Base-by-base conservation (phyloP, 1,284 basidiomycete genomes). In the Cystobasidiaceae sp. region DNA sequence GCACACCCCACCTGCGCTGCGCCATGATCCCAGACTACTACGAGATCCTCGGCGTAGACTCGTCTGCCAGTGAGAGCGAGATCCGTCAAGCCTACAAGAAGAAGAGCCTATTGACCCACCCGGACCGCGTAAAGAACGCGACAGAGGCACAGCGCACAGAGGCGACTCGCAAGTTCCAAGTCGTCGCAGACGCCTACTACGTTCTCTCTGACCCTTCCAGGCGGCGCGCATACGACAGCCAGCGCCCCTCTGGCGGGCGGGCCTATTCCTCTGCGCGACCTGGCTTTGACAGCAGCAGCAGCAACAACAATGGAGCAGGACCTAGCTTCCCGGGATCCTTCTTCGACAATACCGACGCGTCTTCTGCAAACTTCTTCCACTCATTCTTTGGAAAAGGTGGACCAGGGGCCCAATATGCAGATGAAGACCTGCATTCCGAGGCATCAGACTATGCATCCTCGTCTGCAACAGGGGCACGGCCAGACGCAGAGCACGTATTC, bases 31-130 rank as follows among this genome's bases (percentile, higher is more conserved):
- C 61, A 4, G 52, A 64, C 61, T 64, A 64, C 52, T 64, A 64
- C 34, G 52, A 34, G 17, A 64, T 64, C 30, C 52, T 64, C 25
- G 43, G 45, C 52, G 41, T 64, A 28, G 34, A 30, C 19, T 23
- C 51, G 13, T 25, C 34, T 27, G 61, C 61, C n/a, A 30, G 39
- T 21, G 61, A 64, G 30, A 49, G 21, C 28, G 49, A 64, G 43
- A 64, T 64, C 50, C 30, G 61, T 19, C 51, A 54, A 32, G 61
- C 61, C 30, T 64, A 64, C 43, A 64, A 64, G 61, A 64, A 64
- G 48, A 41, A 55, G 49, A 46, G 41, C 39, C 52, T 64, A 17
- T 44, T 55, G 21, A 55, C 51, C 5, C 61, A 64, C 32, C 61
- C 61, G 21, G 61, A 64, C 33, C 51, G 61, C 19, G 30, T 64